Evolutionary conservation across 2,329 filamentous ascomycete species (phyloP).

Genomic region (Aspergillus sp.): DNA sequence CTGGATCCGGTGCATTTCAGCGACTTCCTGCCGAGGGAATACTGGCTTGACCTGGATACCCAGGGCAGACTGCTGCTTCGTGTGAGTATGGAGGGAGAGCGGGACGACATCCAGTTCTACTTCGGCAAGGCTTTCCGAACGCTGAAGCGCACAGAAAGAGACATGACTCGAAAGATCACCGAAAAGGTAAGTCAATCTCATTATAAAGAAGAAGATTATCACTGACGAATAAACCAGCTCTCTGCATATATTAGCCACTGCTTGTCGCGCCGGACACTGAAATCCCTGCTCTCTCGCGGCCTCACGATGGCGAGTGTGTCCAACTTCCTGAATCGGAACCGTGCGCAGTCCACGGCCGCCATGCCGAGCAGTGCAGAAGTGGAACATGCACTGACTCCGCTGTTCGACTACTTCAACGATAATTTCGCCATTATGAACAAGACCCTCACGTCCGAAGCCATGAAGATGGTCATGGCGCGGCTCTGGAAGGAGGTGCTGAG

Average conservation of each 20-base stretch:
- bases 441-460: conserved; percentile 90
- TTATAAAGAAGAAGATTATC: background rate
- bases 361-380: conserved; percentile 70
- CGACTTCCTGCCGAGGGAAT: conserved; percentile 92
- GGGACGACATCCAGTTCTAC: conserved; percentile 97
- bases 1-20: conserved; percentile 97
- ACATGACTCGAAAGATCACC: conserved; percentile 97
- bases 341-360: conserved; percentile 49
- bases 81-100: conserved; percentile 97
- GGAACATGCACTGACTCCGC: conserved; percentile 74
- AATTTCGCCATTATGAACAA: conserved; percentile 99
- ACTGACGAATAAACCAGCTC: conserved; percentile 54
- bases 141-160: conserved; percentile 89
- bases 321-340: conserved; percentile 60
- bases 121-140: conserved; percentile 96
- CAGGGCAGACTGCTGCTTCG: conserved; percentile 85
- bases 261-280: conserved; percentile 78
- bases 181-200: conserved; percentile 71
- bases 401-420: conserved; percentile 95
- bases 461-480: conserved; percentile 97
- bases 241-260: conserved; percentile 90
- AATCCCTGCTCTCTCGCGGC: conserved; percentile 70
- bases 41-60: conserved; percentile 96
- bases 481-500: conserved; percentile 97
- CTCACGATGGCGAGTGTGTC: conserved; percentile 72